Conservation (phyloP, 2,329 filamentous ascomycete genomes). For the Xylariales sp. region DNA sequence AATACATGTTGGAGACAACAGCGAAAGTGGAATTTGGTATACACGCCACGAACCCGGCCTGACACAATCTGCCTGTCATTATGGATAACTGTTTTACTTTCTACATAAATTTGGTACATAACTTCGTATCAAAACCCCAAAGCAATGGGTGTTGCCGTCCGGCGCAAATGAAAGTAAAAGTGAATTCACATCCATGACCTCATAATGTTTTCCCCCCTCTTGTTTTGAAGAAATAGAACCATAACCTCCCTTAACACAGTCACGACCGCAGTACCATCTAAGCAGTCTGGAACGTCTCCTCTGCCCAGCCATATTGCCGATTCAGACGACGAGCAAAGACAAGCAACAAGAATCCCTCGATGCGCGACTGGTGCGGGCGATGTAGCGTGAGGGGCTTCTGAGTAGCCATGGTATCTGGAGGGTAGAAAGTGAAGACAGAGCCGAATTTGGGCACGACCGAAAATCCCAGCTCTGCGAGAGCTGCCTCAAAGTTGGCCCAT, state of each 20-base stretch:
- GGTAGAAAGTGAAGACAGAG: constrained; percentile 56
- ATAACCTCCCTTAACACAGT: not conserved
- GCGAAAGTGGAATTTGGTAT: not conserved
- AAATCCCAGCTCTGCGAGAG: constrained; percentile 57
- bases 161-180: not conserved
- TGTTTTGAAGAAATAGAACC: not conserved
- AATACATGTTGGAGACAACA: not conserved
- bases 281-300: constrained; percentile 47
- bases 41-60: not conserved
- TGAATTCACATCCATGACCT: not conserved
- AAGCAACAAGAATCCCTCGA: constrained; percentile 50
- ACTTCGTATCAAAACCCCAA: not conserved
- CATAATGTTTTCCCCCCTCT: not conserved
- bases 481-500: constrained; percentile 55
- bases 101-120: not conserved
- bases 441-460: constrained; percentile 38
- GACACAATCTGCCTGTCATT: not conserved
- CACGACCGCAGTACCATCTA: not conserved
- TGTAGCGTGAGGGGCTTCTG: constrained; percentile 52
- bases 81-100: not conserved
- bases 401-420: constrained; percentile 45
- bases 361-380: constrained; percentile 52
- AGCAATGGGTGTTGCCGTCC: not conserved
- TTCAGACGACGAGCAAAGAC: constrained; percentile 50
- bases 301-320: constrained; percentile 53